phyloP scores from a whole-genome alignment of 495 filamentous ascomycete genomes.

The Thozetella sp. region DNA sequence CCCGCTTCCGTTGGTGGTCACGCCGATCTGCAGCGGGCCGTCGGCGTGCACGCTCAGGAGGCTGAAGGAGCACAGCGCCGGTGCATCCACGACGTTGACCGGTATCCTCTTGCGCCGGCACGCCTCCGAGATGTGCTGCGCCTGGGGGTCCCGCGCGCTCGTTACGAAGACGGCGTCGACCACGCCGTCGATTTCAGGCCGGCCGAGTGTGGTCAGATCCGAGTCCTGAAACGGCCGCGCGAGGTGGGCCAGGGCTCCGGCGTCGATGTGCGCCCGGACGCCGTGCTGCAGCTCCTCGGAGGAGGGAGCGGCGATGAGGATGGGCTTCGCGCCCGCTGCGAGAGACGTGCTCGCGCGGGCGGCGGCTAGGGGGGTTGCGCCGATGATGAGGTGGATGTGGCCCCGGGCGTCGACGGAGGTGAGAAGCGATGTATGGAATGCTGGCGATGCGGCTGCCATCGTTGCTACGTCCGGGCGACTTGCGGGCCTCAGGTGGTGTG shows the following conservation, averaged over 20 bases:
- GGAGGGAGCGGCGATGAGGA: slow-evolving; percentile 74
- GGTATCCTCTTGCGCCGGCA: slow-evolving; percentile 84
- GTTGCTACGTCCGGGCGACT: not conserved
- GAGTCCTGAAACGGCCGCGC: slow-evolving; percentile 67
- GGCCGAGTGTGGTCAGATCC: slow-evolving; percentile 76
- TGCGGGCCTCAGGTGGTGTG: not conserved
- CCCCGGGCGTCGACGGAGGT: slow-evolving; percentile 73
- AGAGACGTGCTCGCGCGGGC: slow-evolving; percentile 79
- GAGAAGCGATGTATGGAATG: slow-evolving; percentile 60
- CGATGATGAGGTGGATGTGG: slow-evolving; percentile 85
- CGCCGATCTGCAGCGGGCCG: slow-evolving; percentile 91
- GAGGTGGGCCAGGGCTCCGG: slow-evolving; percentile 72
- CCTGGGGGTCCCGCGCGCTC: slow-evolving; percentile 45
- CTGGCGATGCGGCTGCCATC: slow-evolving; percentile 15
- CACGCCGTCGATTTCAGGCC: slow-evolving; percentile 74
- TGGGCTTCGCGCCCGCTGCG: slow-evolving; percentile 83
- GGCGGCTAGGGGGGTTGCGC: slow-evolving; percentile 83
- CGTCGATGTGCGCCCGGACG: slow-evolving; percentile 71
- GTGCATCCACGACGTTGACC: slow-evolving; percentile 89
- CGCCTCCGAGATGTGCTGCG: slow-evolving; percentile 67
- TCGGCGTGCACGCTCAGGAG: slow-evolving; percentile 86
- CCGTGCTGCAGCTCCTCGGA: slow-evolving; percentile 67
- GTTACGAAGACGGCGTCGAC: slow-evolving; percentile 96
- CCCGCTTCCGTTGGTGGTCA: slow-evolving; percentile 93
- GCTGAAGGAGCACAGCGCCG: slow-evolving; percentile 86